These are phyloP conservation scores for Aspergillus jensenii DNA, from an alignment of 2,329 filamentous ascomycete species.

Conservation along the genomic window DNA sequence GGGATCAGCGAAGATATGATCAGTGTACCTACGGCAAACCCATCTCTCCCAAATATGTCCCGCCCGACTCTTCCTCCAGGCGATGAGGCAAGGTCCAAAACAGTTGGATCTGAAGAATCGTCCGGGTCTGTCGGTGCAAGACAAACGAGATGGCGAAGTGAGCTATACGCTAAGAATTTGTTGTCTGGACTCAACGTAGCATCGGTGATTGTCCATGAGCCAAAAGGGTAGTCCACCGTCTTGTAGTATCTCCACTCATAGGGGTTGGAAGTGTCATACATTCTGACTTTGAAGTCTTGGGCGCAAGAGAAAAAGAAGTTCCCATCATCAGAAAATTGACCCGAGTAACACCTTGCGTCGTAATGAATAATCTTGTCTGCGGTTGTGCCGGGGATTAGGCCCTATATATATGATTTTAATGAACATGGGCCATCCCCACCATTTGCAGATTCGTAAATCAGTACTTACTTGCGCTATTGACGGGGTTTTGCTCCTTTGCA, in stretches of 20 bases:
- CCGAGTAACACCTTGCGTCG: conserved; percentile 83
- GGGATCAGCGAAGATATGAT: not conserved
- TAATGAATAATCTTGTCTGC: conserved; percentile 89
- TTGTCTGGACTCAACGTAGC: conserved; percentile 90
- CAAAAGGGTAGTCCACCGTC: conserved; percentile 78
- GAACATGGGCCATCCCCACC: not conserved
- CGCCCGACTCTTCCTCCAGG: conserved; percentile 43
- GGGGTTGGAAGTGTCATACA: conserved; percentile 97
- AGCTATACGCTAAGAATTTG: conserved; percentile 86
- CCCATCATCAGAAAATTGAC: conserved; percentile 94
- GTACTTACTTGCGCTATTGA: conserved; percentile 66
- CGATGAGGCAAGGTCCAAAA: conserved; percentile 67
- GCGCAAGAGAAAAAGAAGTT: conserved; percentile 95
- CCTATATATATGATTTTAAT: conserved; percentile 45
- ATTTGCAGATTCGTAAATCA: not conserved
- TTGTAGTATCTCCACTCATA: conserved; percentile 97
- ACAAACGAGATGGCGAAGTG: conserved; percentile 79
- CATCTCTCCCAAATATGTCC: conserved; percentile 31
- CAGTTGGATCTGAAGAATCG: conserved; percentile 74
- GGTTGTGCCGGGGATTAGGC: conserved; percentile 72
- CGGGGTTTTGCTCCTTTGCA: conserved; percentile 61
- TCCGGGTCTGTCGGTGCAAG: conserved; percentile 83
- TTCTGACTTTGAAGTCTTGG: conserved; percentile 89
- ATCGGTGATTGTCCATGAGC: conserved; percentile 95
- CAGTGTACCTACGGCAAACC: conserved; percentile 43